These are phyloP conservation scores for Verticillium nubilum DNA, from an alignment of 2,329 filamentous ascomycete genomes.

Conservation along the genomic window DNA sequence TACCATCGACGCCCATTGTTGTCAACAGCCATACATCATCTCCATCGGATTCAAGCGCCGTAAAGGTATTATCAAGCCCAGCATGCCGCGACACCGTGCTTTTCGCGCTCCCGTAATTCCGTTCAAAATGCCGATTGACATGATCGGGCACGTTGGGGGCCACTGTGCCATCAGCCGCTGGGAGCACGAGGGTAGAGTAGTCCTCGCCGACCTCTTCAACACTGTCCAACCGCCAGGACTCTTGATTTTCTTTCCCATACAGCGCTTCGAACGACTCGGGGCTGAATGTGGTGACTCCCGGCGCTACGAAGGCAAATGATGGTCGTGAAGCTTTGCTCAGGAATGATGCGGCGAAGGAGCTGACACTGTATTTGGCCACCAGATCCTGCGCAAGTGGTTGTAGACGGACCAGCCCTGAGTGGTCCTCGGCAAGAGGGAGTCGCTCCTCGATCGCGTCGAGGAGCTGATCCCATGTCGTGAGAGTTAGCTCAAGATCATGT, in stretches of 20 bases:
- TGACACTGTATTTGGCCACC: neutral
- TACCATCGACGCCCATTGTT: neutral
- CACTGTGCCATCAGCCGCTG: neutral
- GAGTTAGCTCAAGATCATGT: neutral
- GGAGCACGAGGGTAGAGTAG: neutral
- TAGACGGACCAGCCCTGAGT: neutral
- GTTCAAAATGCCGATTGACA: neutral
- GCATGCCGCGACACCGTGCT: neutral
- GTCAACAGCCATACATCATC: neutral
- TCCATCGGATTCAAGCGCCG: neutral
- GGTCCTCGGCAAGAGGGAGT: neutral
- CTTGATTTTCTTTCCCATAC: slow-evolving; percentile 27
- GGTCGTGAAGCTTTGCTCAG: neutral
- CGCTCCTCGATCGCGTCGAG: neutral
- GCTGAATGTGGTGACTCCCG: neutral
- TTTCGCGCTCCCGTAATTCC: neutral
- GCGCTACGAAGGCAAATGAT: neutral
- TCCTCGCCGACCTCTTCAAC: neutral
- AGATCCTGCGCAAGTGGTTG: neutral
- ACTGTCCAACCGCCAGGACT: slow-evolving; percentile 22
- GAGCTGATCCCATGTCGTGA: neutral
- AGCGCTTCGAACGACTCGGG: slow-evolving; percentile 15
- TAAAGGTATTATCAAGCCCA: neutral
- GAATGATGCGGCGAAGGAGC: neutral
- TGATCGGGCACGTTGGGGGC: neutral